Evolutionary conservation across 768 basidiomycete species (phyloP).

Genomic region (Ramaria sp.): DNA sequence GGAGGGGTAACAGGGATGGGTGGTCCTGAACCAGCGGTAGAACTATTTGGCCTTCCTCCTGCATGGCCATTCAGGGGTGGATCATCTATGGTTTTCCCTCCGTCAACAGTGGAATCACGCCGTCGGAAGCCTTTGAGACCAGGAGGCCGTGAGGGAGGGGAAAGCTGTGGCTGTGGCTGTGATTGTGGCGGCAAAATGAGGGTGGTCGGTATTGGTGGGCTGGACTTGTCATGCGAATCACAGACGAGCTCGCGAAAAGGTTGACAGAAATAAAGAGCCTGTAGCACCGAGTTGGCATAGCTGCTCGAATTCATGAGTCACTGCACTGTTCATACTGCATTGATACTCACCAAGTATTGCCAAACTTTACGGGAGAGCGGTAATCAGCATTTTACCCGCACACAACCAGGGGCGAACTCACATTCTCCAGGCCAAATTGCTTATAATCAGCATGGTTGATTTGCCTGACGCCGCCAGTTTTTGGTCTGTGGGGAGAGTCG

Average conservation of each 20-base stretch:
- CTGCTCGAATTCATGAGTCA: slow-evolving; percentile 30
- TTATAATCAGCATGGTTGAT: slow-evolving; percentile 60
- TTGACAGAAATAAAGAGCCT: slow-evolving; percentile 90
- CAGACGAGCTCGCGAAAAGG: slow-evolving; percentile 88
- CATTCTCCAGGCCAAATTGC: slow-evolving; percentile 96
- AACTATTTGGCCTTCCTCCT: slow-evolving; percentile 9
- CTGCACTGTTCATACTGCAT: not conserved
- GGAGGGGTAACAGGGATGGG: slow-evolving; percentile 52
- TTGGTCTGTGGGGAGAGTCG: not conserved
- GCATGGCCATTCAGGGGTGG: slow-evolving; percentile 18
- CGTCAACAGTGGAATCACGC: slow-evolving; percentile 4
- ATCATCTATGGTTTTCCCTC: not conserved
- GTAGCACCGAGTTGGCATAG: slow-evolving; percentile 98
- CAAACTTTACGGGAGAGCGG: slow-evolving; percentile 49
- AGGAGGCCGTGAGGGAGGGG: slow-evolving; percentile 21
- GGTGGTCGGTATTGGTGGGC: slow-evolving; percentile 25
- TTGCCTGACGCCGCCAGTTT: not conserved
- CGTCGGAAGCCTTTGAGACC: slow-evolving; percentile 3
- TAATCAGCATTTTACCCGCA: not conserved
- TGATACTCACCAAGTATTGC: slow-evolving; percentile 77
- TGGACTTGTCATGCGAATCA: slow-evolving; percentile 48
- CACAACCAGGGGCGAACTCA: slow-evolving; percentile 33
- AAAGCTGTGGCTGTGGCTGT: slow-evolving; percentile 13
- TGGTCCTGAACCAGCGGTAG: slow-evolving; percentile 22
- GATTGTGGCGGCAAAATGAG: slow-evolving; percentile 16